Base-by-base conservation (phyloP, 805 yeast species). In the Phaffomyces opuntiae region DNA sequence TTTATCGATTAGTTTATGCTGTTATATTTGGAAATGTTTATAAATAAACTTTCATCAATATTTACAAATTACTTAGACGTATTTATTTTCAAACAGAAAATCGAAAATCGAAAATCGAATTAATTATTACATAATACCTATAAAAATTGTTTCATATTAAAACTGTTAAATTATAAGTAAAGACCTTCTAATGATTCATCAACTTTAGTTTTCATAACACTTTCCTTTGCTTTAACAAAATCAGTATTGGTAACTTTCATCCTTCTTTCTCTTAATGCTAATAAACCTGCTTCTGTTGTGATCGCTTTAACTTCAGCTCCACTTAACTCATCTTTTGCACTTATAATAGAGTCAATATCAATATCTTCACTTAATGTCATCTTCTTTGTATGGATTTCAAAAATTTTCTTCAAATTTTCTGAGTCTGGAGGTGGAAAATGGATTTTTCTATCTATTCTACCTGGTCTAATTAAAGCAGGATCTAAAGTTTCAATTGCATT, bases 241-340 rank as follows among this genome's bases (percentile, higher is more conserved):
- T 91, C 99, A 50, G 86, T 87, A 27, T 90, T 93, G 33, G 91
- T 87, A 36, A 91, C 98, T 70, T 89, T 95, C 96, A 91, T 91
- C 69, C 98, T 80, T 67, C 98, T 83, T 66, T 91, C 98, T 67
- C 98, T 82, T 62, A 91, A 73, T 1, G 98, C 98, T 60, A 89
- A 77, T 69, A 91, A 75, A 46, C 98, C 98, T 2, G 98, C 97
- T 65, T 91, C 98, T 1, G 98, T 90, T 65, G 97, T 89, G 52
- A 91, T 88, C 46, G 97, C 98, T 70, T 91, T 91, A 55, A 91
- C 93, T 66, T 91, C 98, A 5, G 98, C 98, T 50, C 98, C 98
- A 9, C 96, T 87, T 52, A 93, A 74, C 48, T 93, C 98, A 64
- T 91, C 96, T 74, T 90, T 91, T 32, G 91, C 74, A 47, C 83